Base-by-base conservation (phyloP, 495 filamentous ascomycete genomes). In the Penicilliopsis zonata region DNA sequence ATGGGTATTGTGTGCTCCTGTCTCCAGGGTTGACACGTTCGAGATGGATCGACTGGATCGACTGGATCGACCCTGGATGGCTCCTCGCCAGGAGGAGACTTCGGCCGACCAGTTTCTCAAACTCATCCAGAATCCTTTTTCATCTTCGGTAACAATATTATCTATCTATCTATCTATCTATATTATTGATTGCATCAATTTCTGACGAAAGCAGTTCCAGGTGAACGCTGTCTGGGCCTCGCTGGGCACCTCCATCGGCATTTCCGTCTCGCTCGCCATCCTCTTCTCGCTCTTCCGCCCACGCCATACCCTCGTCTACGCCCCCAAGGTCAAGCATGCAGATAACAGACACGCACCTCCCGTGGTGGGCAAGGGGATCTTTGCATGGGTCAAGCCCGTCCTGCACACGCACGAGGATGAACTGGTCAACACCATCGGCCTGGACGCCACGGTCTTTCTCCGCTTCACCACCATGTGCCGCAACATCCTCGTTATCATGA, bases 341-440 rank as follows among this genome's bases (percentile, higher is more conserved):
- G 86, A 98, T 50, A 73, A 80, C 38, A 88, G 84, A 61, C 86
- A 94, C 64, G 68, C 82, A 14, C 90, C 90, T n/a, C 90, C 90
- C n/a, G 74, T 74, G 13, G 70, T 95, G 40, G 84, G 80, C 22
- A 92, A 78, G 46, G 83, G 86, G 12, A 50, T 87, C 20, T 82
- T 94, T 44, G 74, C 84, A 24, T 98, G 90, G 90, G 44, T 88
- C 18, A 59, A 59, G 25, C 87, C 92, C 0, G 63, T 98, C 30
- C 63, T 83, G 50, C 67, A 59, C 26, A 84, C 80, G 15, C 76
- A 76, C 24, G 90, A 98, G 55, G 45, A 71, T 36, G 67, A 83
- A 12, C 48, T 95, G 35, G 67, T 94, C 17, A 69, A 78, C 4
- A 74, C 80, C 40, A 67, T 92, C 18, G 90, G 90, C 13, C 64